Percentiles rank a stretch among this genome's conserved stretches.
Conservation (phyloP, 805 yeast genomes). For the Nakazawaea ambrosiae region DNA sequence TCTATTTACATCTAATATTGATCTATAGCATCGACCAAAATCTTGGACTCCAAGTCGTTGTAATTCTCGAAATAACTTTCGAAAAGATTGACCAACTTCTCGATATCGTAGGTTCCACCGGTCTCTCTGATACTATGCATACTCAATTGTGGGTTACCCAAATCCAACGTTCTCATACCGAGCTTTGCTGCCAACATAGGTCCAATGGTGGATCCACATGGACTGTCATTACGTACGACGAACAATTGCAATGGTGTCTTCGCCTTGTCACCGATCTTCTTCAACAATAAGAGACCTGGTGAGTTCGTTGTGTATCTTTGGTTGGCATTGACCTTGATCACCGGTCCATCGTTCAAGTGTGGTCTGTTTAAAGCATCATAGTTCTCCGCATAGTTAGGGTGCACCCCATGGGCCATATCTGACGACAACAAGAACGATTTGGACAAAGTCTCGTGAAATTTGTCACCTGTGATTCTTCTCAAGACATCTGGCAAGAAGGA, state of each 20-base stretch:
- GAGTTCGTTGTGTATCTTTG: conserved; percentile 94
- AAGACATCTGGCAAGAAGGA: conserved; percentile 78
- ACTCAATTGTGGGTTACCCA: conserved; percentile 87
- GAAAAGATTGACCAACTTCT: conserved; percentile 53
- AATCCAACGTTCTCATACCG: conserved; percentile 81
- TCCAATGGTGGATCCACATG: conserved; percentile 96
- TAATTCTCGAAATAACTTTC: conserved; percentile 50
- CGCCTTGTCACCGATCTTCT: conserved; percentile 59
- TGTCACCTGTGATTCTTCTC: conserved; percentile 52
- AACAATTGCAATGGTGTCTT: conserved; percentile 83
- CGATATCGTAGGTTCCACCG: conserved; percentile 73
- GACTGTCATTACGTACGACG: conserved; percentile 88
- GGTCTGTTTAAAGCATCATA: conserved; percentile 82
- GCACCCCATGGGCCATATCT: conserved; percentile 96
- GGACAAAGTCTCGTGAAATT: conserved; percentile 50
- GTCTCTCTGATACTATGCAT: conserved; percentile 96
- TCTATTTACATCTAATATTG: too few species aligned
- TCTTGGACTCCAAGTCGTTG: conserved; percentile 30
- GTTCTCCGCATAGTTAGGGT: conserved; percentile 77
- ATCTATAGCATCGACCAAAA: conserved; percentile 27
- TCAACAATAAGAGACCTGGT: conserved; percentile 75
- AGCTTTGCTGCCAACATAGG: conserved; percentile 84
- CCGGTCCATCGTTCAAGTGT: conserved; percentile 81
- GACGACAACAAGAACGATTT: conserved; percentile 86
- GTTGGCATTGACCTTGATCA: conserved; percentile 87